These are phyloP conservation scores for Diutina catenulata DNA, from an alignment of 1,139 yeast genomes.

Conservation along the genomic window DNA sequence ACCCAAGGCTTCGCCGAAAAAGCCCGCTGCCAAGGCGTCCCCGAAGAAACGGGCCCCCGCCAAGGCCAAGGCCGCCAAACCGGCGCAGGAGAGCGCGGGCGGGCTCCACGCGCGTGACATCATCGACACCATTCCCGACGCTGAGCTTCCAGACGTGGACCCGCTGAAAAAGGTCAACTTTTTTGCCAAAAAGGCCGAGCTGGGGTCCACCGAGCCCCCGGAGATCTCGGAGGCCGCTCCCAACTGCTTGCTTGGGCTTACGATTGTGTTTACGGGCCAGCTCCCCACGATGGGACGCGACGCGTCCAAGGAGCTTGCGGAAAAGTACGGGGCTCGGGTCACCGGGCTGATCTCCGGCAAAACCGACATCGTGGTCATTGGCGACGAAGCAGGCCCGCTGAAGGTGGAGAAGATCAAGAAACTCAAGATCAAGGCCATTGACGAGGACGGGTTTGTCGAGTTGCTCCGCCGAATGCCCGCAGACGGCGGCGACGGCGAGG, in stretches of 20 bases:
- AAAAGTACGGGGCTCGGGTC: constrained; percentile 87
- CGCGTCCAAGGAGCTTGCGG: constrained; percentile 65
- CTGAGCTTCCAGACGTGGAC: constrained; percentile 3
- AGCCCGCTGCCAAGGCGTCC: constrained; percentile 7
- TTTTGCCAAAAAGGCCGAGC: not conserved
- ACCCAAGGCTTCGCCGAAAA: constrained; percentile 7
- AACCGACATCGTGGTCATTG: constrained; percentile 82
- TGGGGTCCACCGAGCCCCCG: not conserved
- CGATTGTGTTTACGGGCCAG: constrained; percentile 89
- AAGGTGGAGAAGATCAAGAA: constrained; percentile 73
- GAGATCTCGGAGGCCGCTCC: constrained; percentile 64
- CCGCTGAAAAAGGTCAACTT: not conserved
- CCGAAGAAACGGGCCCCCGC: constrained; percentile 3
- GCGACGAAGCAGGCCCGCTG: constrained; percentile 96
- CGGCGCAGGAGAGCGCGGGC: constrained; percentile 5
- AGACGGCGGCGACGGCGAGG: constrained; percentile 78
- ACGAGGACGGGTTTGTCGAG: constrained; percentile 76
- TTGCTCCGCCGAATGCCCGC: constrained; percentile 74
- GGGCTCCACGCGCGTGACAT: constrained; percentile 39
- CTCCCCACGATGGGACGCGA: constrained; percentile 71
- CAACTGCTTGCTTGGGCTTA: constrained; percentile 74
- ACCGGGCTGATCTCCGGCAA: constrained; percentile 78
- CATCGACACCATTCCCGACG: constrained; percentile 14
- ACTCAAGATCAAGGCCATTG: constrained; percentile 65
- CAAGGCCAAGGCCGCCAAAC: not conserved